Percentiles rank a stretch among this genome's conserved stretches.
Conservation (phyloP, 331 rosid genomes). For the Telfairia occidentalis region DNA sequence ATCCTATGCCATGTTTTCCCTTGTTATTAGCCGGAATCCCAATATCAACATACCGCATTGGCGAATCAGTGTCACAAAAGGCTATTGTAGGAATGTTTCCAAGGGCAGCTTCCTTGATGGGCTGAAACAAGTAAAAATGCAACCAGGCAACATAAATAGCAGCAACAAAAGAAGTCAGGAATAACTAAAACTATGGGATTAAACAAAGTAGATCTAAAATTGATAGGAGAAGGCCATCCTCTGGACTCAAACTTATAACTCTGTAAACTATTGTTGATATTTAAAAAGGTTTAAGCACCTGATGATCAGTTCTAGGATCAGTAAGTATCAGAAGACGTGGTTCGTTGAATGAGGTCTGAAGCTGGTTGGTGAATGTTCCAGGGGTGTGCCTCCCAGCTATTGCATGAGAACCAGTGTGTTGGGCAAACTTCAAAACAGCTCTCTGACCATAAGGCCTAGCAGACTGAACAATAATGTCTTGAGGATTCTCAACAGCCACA, state of each 20-base stretch:
- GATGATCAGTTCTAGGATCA: slow-evolving; percentile 76
- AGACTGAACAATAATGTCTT: slow-evolving; percentile 83
- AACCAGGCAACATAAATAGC: not conserved
- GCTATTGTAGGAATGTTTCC: slow-evolving; percentile 86
- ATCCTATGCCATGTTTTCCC: slow-evolving; percentile 79
- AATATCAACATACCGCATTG: slow-evolving; percentile 72
- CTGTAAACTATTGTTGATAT: not conserved
- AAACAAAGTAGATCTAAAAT: not conserved
- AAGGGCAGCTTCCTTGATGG: slow-evolving; percentile 78
- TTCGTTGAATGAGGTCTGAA: slow-evolving; percentile 65
- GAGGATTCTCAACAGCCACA: slow-evolving; percentile 71
- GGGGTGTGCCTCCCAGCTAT: slow-evolving; percentile 75
- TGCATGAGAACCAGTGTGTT: slow-evolving; percentile 73
- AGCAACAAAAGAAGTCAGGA: not conserved
- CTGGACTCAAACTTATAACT: not conserved
- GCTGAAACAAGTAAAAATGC: slow-evolving; percentile 36
- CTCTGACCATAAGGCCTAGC: slow-evolving; percentile 91
- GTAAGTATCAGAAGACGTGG: slow-evolving; percentile 79
- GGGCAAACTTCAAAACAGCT: slow-evolving; percentile 77
- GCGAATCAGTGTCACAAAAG: slow-evolving; percentile 83
- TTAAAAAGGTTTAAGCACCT: slow-evolving; percentile 23
- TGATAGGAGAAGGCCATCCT: not conserved
- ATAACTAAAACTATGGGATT: not conserved
- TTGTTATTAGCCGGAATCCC: slow-evolving; percentile 90
- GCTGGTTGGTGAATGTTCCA: slow-evolving; percentile 62